Conservation (phyloP, 2,329 filamentous ascomycete species). For the Penicillium sp. region DNA sequence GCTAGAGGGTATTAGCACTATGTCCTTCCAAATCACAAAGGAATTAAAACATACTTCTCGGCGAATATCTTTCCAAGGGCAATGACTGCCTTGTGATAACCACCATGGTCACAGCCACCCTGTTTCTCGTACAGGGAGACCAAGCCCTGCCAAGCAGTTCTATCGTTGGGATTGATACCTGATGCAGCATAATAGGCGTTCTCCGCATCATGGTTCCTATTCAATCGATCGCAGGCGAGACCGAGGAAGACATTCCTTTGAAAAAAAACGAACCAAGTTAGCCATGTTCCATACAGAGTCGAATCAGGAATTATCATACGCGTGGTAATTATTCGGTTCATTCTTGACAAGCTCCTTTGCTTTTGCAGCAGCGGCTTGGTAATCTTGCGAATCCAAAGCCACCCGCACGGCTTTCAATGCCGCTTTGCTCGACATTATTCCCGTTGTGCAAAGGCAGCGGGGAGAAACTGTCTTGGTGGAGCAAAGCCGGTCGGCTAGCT, state of each 20-base stretch:
- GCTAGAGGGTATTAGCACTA: slow-evolving; percentile 32
- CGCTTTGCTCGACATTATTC: slow-evolving; percentile 57
- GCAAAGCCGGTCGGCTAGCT: slow-evolving; percentile 14
- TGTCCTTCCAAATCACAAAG: not conserved
- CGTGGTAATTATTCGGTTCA: slow-evolving; percentile 79
- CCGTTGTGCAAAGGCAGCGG: slow-evolving; percentile 19
- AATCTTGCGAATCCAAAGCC: slow-evolving; percentile 74
- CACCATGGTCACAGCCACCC: slow-evolving; percentile 63
- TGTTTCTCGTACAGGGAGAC: slow-evolving; percentile 82
- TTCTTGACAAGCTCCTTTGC: slow-evolving; percentile 66
- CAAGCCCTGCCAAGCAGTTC: slow-evolving; percentile 88
- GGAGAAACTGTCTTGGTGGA: slow-evolving; percentile 23
- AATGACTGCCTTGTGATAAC: slow-evolving; percentile 71
- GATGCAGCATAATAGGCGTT: slow-evolving; percentile 72
- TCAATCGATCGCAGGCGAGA: slow-evolving; percentile 76
- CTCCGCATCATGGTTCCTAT: slow-evolving; percentile 69
- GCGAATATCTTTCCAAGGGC: slow-evolving; percentile 73
- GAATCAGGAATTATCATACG: slow-evolving; percentile 49
- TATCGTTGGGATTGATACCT: slow-evolving; percentile 67
- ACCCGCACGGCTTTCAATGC: slow-evolving; percentile 78
- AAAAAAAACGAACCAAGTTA: slow-evolving; percentile 10
- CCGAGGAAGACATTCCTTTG: slow-evolving; percentile 78
- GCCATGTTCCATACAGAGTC: not conserved
- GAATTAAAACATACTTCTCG: slow-evolving; percentile 52
- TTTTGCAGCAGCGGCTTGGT: slow-evolving; percentile 69